phyloP scores from a whole-genome alignment of 257 asterid genomes.

The Sherardia arvensis region DNA sequence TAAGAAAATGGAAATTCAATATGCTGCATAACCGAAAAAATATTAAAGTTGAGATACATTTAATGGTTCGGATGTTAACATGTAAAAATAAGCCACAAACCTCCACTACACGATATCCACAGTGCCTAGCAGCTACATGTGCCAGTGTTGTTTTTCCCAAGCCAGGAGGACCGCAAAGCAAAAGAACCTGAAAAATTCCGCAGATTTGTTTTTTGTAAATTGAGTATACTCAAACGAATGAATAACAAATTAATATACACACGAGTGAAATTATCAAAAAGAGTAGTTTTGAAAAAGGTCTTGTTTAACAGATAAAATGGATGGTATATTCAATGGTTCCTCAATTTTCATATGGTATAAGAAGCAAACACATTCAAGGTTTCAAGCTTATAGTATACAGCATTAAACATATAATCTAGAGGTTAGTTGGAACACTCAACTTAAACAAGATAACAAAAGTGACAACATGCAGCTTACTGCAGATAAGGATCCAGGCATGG shows the following conservation, averaged over 20 bases:
- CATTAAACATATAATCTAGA: slow-evolving; percentile 1
- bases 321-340: not conserved
- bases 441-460: not conserved
- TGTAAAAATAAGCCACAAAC: slow-evolving; percentile 25
- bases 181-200: slow-evolving; percentile 53
- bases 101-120: slow-evolving; percentile 98
- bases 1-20: not conserved
- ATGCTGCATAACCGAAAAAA: not conserved
- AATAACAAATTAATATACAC: not conserved
- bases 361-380: not conserved
- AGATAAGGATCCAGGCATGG: not conserved
- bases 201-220: slow-evolving; percentile 3
- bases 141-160: slow-evolving; percentile 99
- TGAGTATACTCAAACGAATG: slow-evolving; percentile 6
- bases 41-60: not conserved
- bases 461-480: not conserved
- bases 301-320: not conserved
- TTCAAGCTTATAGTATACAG: not conserved
- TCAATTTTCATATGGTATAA: not conserved
- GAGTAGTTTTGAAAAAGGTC: not conserved
- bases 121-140: slow-evolving; percentile 94
- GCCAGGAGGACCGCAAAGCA: slow-evolving; percentile 98
- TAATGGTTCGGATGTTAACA: not conserved
- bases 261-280: not conserved
- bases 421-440: not conserved